Evolutionary conservation across 148 eudicot species (phyloP).

Genomic region (Nepenthes gracilis): DNA sequence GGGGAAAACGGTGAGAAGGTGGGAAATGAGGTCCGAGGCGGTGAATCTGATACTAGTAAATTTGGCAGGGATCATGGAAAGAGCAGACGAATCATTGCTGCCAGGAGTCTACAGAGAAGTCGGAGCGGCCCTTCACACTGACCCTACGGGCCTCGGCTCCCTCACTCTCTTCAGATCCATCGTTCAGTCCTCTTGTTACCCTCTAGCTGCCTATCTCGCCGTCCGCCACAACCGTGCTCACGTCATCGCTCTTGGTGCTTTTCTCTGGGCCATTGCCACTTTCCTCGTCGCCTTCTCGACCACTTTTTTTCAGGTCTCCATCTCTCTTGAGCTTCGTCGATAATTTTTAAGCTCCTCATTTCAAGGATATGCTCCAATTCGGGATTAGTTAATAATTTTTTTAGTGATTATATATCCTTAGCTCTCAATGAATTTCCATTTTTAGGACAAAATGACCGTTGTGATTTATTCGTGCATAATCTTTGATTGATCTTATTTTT

Average conservation of each 20-base stretch:
- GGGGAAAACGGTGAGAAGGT: no score
- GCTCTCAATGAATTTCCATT: no score
- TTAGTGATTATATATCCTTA: no score
- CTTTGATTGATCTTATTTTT: no score
- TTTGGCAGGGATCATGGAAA: constrained; percentile 50
- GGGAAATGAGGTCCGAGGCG: constrained; percentile 12
- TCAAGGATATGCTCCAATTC: not conserved
- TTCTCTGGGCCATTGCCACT: constrained; percentile 51
- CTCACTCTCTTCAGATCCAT: constrained; percentile 39
- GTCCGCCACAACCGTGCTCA: constrained; percentile 28
- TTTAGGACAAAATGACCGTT: no score
- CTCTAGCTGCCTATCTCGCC: constrained; percentile 41
- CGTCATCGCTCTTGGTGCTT: constrained; percentile 19
- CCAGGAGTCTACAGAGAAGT: constrained; percentile 56
- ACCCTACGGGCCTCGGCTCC: constrained; percentile 35
- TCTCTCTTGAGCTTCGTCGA: not conserved
- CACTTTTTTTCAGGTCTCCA: constrained; percentile 24
- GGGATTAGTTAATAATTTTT: no score
- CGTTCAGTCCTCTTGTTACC: constrained; percentile 42
- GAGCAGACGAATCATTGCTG: constrained; percentile 39
- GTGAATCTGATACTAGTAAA: constrained; percentile 38
- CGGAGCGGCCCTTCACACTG: constrained; percentile 34
- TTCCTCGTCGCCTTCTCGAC: constrained; percentile 43
- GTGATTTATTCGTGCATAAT: no score
- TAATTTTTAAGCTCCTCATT: not conserved